A percentile compares a stretch with the other conserved stretches of the same genome.
These are phyloP conservation scores for Geotrichum armillariae DNA, from an alignment of 1,139 yeast species.

Conservation along the genomic window DNA sequence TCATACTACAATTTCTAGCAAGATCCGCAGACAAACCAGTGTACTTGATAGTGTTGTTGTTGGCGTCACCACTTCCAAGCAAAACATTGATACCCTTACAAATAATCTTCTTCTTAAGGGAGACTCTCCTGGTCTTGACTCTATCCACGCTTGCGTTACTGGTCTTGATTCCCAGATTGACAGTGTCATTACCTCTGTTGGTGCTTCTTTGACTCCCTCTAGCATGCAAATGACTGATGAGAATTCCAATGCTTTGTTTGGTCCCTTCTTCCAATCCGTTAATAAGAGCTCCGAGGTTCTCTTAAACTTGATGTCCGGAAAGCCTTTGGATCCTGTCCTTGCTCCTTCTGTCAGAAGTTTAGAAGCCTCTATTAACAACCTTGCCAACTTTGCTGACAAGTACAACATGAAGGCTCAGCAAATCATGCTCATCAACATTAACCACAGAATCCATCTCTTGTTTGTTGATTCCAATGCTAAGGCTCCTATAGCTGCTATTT, in stretches of 20 bases:
- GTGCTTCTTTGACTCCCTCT: slow-evolving; percentile 30
- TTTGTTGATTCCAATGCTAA: slow-evolving; percentile 4
- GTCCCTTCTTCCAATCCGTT: slow-evolving; percentile 36
- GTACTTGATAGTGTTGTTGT: slow-evolving; percentile 21
- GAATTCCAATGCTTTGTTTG: slow-evolving; percentile 31
- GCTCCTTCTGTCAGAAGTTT: slow-evolving; percentile 20
- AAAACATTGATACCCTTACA: slow-evolving; percentile 31
- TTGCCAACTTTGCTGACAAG: slow-evolving; percentile 23
- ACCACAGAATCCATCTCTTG: slow-evolving; percentile 22
- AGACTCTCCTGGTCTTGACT: slow-evolving; percentile 22
- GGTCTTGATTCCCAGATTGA: slow-evolving; percentile 40
- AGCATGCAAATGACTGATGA: slow-evolving; percentile 32
- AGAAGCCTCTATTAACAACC: slow-evolving; percentile 25
- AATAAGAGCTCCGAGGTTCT: slow-evolving; percentile 38
- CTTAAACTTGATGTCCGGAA: slow-evolving; percentile 30
- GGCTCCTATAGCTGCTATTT: not conserved
- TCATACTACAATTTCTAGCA: slow-evolving; percentile 7
- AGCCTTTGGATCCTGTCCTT: slow-evolving; percentile 21
- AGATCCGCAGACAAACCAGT: slow-evolving; percentile 11
- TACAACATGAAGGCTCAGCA: slow-evolving; percentile 20
- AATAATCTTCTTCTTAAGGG: slow-evolving; percentile 25
- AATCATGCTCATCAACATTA: slow-evolving; percentile 21
- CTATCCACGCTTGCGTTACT: slow-evolving; percentile 31
- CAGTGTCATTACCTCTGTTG: slow-evolving; percentile 31
- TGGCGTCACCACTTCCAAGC: slow-evolving; percentile 30